phyloP scores from a whole-genome alignment of 164 flowering plant genomes.

The Magnolia changhungtana region DNA sequence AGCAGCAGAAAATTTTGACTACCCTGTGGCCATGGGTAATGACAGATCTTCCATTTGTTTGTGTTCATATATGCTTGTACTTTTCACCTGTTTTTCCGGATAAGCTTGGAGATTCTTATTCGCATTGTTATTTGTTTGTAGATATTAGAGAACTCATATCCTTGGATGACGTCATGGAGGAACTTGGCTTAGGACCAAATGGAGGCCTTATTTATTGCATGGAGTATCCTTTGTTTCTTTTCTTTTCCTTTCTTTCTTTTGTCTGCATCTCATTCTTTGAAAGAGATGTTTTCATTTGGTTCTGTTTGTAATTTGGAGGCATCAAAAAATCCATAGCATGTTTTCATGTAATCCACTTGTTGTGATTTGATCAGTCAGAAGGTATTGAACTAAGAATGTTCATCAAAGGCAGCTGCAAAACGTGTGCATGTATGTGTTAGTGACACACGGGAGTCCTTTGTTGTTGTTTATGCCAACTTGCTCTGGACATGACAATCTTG shows the following conservation, averaged over 20 bases:
- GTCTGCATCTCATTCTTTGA: background rate
- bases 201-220: conserved; percentile 97
- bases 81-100: background rate
- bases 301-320: background rate
- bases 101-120: background rate
- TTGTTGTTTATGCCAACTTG: too few species aligned
- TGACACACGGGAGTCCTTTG: too few species aligned
- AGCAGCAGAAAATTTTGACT: conserved; percentile 94
- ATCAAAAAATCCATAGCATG: background rate
- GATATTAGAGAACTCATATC: conserved; percentile 91
- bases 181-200: conserved; percentile 87
- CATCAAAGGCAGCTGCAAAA: too few species aligned
- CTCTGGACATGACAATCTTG: too few species aligned
- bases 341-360: background rate
- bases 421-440: too few species aligned
- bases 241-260: conserved; percentile 2
- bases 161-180: conserved; percentile 98
- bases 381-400: background rate
- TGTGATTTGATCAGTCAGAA: background rate
- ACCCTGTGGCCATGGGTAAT: conserved; percentile 92
- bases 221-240: conserved; percentile 79
- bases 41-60: background rate
- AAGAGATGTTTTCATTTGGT: background rate
- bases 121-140: conserved; percentile 26
- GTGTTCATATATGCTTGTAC: background rate